Evolutionary conservation across 495 filamentous ascomycete genomes (phyloP), one percentile per base, ranked within the genome.

Genomic region (Podospora pseudocomata): DNA sequence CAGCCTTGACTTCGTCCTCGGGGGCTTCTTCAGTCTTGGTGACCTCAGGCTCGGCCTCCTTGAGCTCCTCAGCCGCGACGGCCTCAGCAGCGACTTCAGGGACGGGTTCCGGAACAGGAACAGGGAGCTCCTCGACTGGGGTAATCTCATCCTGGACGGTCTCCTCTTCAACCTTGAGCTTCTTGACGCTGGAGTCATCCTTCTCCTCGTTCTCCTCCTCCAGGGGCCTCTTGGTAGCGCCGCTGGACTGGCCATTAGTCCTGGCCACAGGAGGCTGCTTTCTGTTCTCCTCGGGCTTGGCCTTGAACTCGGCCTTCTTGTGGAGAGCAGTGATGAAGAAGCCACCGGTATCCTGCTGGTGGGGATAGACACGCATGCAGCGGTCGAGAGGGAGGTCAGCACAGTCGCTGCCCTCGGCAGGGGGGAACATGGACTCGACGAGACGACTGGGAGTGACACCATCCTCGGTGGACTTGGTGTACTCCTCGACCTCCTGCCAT

Each of bases 251-350:
- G 64, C 81, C 76, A 19, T 59, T 79, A 72, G 65, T 78, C 73
- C 79, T 80, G 63, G 82, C 80, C 71, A 85, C 83, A 62, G 74
- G 73, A 7, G 71, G 71, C 66, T 87, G 84, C 75, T 88, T 91
- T 57, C 79, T 74, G 58, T 84, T 81, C n/a, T 86, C 80, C 79
- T 96, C 92, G 62, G 91, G 88, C 79, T 90, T 91, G 2, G 92
- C 89, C 70, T 86, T 89, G 77, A 98, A 97, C 73, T 98, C 96
- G 7, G 84, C 83, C 70, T 86, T 87, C 84, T 99, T 99, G 80
- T 97, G 91, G 27, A 99, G 82, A 3, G 97, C 92, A 0, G 93
- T 87, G 74, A 99, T 97, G 81, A 98, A 99, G 84, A 99, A 99
- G 27, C 89, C 93, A 66, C 95, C 95, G 56, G 95, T 98, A 73